Conservation (phyloP, 2,329 filamentous ascomycete species). For the Stemphylium vesicarium region DNA sequence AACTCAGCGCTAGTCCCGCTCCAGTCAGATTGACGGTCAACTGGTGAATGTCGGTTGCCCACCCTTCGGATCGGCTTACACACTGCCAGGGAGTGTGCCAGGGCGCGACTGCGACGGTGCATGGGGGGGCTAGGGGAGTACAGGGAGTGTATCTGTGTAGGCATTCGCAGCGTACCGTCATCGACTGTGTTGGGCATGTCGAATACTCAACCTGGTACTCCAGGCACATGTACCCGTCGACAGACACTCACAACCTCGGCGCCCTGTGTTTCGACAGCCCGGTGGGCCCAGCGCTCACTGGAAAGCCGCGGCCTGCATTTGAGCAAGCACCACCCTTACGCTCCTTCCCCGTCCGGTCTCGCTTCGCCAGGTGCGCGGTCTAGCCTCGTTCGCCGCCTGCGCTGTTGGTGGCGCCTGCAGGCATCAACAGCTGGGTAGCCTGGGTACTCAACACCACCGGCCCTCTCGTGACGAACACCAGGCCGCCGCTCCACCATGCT, state of each 20-base stretch:
- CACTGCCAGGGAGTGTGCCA: neutral
- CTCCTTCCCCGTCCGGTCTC: conserved; percentile 25
- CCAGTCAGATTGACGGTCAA: conserved; percentile 14
- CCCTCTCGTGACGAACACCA: conserved; percentile 2
- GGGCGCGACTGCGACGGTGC: no score
- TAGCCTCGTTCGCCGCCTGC: conserved; percentile 15
- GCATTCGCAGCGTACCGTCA: neutral
- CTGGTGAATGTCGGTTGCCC: conserved; percentile 11
- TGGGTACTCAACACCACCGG: conserved; percentile 12
- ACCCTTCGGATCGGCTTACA: neutral
- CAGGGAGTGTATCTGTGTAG: neutral
- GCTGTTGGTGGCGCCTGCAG: conserved; percentile 19
- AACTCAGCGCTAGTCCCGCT: conserved; percentile 9
- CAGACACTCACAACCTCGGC: neutral
- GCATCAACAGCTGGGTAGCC: neutral
- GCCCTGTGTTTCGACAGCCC: conserved; percentile 1
- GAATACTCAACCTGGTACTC: no score
- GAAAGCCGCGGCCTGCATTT: conserved; percentile 18
- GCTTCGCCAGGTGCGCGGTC: conserved; percentile 17
- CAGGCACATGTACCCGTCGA: no score
- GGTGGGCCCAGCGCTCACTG: conserved; percentile 4
- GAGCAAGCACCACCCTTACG: conserved; percentile 14
- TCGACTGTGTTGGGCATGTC: neutral
- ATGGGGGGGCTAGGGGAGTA: neutral
- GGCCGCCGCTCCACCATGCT: neutral